Percentiles rank a stretch among this genome's conserved stretches.
Conservation (phyloP, 2,329 filamentous ascomycete genomes). For the Juglanconis oblonga region DNA sequence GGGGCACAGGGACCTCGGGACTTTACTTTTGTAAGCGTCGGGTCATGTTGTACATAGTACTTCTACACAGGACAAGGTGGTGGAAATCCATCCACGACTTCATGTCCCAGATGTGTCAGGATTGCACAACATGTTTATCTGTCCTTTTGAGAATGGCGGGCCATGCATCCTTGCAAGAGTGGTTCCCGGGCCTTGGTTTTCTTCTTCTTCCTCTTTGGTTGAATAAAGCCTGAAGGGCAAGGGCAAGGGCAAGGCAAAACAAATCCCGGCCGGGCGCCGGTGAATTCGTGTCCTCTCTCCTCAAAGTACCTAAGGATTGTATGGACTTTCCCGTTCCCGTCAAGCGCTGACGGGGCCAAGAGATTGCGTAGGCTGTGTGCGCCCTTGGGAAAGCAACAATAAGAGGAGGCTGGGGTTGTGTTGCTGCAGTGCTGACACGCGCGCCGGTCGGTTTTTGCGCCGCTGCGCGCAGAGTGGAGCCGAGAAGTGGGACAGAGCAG, state of each 20-base stretch:
- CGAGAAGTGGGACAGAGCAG: too few species aligned
- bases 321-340: not conserved
- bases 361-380: not conserved
- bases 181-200: not conserved
- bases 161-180: not conserved
- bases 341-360: not conserved
- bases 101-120: not conserved
- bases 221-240: not conserved
- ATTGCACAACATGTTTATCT: not conserved
- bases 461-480: not conserved
- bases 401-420: not conserved
- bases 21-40: too few species aligned
- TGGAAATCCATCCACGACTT: too few species aligned
- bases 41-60: too few species aligned
- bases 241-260: not conserved
- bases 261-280: not conserved
- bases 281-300: not conserved
- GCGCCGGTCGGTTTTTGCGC: slow-evolving; percentile 4
- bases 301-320: not conserved
- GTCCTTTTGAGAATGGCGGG: not conserved
- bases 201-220: too few species aligned
- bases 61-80: too few species aligned
- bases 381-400: not conserved
- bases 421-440: slow-evolving; percentile 1
- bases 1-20: too few species aligned